A percentile compares a stretch with the other conserved stretches of the same genome.
Evolutionary conservation across 2,329 filamentous ascomycete species (phyloP).

Genomic region (Helotiales sp.): DNA sequence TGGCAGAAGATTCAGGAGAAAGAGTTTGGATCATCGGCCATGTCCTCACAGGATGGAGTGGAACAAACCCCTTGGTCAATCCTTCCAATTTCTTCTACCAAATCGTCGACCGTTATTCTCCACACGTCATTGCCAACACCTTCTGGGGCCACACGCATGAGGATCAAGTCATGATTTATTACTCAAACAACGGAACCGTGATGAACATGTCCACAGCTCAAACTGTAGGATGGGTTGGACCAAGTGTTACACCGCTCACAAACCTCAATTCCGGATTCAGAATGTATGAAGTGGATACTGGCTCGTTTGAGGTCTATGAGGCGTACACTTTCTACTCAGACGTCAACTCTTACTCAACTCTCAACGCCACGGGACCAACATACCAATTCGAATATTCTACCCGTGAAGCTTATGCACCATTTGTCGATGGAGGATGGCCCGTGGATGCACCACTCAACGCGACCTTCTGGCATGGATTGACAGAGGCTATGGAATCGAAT

Average conservation of each 20-base stretch:
- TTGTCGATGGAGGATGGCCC: slow-evolving; percentile 46
- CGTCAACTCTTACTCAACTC: slow-evolving; percentile 43
- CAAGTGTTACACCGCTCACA: slow-evolving; percentile 52
- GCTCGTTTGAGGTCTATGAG: slow-evolving; percentile 52
- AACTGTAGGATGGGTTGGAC: slow-evolving; percentile 52
- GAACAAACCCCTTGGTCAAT: slow-evolving; percentile 51
- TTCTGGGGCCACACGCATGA: slow-evolving; percentile 58
- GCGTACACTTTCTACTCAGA: slow-evolving; percentile 55
- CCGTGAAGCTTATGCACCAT: slow-evolving; percentile 46
- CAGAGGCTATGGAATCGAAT: slow-evolving; percentile 55
- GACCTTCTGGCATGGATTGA: slow-evolving; percentile 59
- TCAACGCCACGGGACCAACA: slow-evolving; percentile 45
- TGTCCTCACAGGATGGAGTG: slow-evolving; percentile 57
- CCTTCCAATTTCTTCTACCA: slow-evolving; percentile 55
- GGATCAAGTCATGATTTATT: slow-evolving; percentile 54
- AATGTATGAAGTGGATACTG: slow-evolving; percentile 55
- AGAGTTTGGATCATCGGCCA: slow-evolving; percentile 56
- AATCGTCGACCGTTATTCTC: slow-evolving; percentile 54
- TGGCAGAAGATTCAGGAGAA: slow-evolving; percentile 51
- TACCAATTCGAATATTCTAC: slow-evolving; percentile 53
- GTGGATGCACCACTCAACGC: slow-evolving; percentile 52
- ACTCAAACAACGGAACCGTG: slow-evolving; percentile 50
- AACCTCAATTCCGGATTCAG: slow-evolving; percentile 54
- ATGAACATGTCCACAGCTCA: slow-evolving; percentile 43
- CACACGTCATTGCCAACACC: slow-evolving; percentile 53